Evolutionary conservation across 2,329 filamentous ascomycete genomes (phyloP).

Genomic region (Pseudogymnoascus sp.): DNA sequence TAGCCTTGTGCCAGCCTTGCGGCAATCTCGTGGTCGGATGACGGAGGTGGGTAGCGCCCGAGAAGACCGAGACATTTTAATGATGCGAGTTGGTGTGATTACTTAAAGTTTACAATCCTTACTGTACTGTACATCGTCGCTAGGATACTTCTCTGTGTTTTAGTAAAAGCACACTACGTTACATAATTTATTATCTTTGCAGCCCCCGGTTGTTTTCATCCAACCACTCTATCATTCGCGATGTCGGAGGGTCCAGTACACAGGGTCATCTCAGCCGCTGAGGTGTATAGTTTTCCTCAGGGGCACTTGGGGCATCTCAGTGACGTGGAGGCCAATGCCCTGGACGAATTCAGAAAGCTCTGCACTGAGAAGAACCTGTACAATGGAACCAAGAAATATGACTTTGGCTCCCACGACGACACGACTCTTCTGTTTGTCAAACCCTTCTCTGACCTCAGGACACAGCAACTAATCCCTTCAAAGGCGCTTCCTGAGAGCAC

Average conservation of each 20-base stretch:
- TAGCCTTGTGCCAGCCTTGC: conserved; percentile 1
- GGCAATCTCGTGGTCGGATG: neutral
- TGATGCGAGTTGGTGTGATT: neutral
- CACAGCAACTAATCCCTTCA: conserved; percentile 10
- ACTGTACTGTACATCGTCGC: neutral
- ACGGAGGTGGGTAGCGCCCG: neutral
- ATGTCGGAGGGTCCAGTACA: conserved; percentile 13
- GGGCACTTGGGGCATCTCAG: conserved; percentile 79
- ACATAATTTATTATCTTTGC: neutral
- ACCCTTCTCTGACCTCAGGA: neutral
- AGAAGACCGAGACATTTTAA: conserved; percentile 1
- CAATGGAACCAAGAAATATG: conserved; percentile 32
- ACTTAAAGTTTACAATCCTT: neutral
- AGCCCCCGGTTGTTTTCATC: neutral
- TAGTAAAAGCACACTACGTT: neutral
- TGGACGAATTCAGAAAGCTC: conserved; percentile 65
- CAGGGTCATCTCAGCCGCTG: conserved; percentile 28
- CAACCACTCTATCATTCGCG: neutral
- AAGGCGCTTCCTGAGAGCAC: conserved; percentile 79
- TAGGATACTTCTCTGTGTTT: neutral
- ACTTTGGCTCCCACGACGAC: conserved; percentile 59
- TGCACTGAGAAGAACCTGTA: conserved; percentile 60
- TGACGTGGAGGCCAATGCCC: conserved; percentile 56
- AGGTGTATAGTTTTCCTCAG: conserved; percentile 53
- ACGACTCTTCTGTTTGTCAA: conserved; percentile 58